These are phyloP conservation scores for Penicillium janthinellum DNA, from an alignment of 2,329 filamentous ascomycete species.

Conservation along the genomic window DNA sequence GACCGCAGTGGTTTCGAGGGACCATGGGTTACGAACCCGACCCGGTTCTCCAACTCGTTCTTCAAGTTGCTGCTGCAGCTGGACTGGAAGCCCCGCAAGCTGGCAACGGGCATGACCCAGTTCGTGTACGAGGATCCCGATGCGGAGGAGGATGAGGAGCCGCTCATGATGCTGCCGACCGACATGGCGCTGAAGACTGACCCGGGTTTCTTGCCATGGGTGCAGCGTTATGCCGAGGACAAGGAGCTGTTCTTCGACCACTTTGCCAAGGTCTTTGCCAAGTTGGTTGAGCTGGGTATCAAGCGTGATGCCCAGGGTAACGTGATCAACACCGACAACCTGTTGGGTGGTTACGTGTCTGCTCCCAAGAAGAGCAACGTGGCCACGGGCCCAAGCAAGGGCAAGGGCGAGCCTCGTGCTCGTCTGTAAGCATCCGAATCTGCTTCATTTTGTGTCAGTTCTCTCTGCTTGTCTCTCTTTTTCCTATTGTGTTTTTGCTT, in stretches of 20 bases:
- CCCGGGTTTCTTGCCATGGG: conserved; percentile 56
- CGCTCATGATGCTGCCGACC: conserved; percentile 68
- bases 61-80: conserved; percentile 56
- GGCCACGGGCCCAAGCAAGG: conserved; percentile 30
- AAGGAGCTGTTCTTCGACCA: conserved; percentile 65
- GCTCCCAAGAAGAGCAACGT: conserved; percentile 59
- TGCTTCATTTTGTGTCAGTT: conserved; percentile 4
- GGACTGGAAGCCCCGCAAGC: conserved; percentile 58
- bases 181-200: conserved; percentile 63
- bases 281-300: conserved; percentile 64
- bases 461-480: conserved; percentile 1
- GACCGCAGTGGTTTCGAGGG: conserved; percentile 61
- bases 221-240: conserved; percentile 61
- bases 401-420: conserved; percentile 25
- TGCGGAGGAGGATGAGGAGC: conserved; percentile 49
- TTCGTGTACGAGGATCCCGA: conserved; percentile 64
- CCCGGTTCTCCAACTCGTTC: conserved; percentile 60
- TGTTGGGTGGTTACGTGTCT: conserved; percentile 57
- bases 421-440: conserved; percentile 27
- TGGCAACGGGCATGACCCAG: conserved; percentile 57
- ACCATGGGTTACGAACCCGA: conserved; percentile 63
- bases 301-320: conserved; percentile 55
- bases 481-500: conserved; percentile 9
- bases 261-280: conserved; percentile 61
- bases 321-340: conserved; percentile 60